Evolutionary conservation across 164 flowering plant genomes (phyloP).

Genomic region (Stephania yunnanensis): DNA sequence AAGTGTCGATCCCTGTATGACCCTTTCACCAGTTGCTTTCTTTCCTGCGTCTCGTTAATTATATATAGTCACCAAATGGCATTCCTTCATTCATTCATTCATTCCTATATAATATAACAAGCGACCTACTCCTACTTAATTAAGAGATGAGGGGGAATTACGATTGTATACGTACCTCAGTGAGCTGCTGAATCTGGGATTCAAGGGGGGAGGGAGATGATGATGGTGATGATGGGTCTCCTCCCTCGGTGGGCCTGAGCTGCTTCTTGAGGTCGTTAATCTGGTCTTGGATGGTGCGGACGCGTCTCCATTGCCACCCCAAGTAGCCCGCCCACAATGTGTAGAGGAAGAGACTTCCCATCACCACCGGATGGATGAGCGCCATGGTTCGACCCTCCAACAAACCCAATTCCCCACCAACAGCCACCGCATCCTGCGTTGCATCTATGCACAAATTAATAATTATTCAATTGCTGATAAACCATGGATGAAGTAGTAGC

Average conservation of each 20-base stretch:
- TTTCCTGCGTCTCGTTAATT: conserved; percentile 41
- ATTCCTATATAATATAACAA: too few species aligned
- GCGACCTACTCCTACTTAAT: neutral
- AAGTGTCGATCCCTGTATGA: conserved; percentile 73
- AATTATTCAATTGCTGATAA: too few species aligned
- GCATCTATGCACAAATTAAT: neutral
- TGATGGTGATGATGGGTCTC: conserved; percentile 28
- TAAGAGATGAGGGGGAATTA: too few species aligned
- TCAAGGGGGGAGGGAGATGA: conserved; percentile 46
- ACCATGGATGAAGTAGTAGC: too few species aligned
- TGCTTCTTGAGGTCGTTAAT: conserved; percentile 85
- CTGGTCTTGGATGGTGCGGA: conserved; percentile 73
- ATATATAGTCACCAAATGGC: too few species aligned
- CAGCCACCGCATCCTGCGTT: conserved; percentile 75
- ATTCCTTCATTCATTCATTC: too few species aligned
- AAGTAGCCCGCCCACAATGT: conserved; percentile 80
- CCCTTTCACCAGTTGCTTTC: conserved; percentile 83
- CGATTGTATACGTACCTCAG: conserved; percentile 43
- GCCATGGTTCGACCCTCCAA: conserved; percentile 79
- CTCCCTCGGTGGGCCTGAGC: conserved; percentile 64
- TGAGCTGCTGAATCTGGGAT: conserved; percentile 63
- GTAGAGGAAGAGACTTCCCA: conserved; percentile 69
- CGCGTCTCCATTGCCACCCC: conserved; percentile 99
- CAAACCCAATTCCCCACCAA: conserved; percentile 68
- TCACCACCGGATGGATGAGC: conserved; percentile 68